These are phyloP conservation scores for Ceratopteris richardii DNA, from an alignment of 75 land plant genomes.

Conservation along the genomic window DNA sequence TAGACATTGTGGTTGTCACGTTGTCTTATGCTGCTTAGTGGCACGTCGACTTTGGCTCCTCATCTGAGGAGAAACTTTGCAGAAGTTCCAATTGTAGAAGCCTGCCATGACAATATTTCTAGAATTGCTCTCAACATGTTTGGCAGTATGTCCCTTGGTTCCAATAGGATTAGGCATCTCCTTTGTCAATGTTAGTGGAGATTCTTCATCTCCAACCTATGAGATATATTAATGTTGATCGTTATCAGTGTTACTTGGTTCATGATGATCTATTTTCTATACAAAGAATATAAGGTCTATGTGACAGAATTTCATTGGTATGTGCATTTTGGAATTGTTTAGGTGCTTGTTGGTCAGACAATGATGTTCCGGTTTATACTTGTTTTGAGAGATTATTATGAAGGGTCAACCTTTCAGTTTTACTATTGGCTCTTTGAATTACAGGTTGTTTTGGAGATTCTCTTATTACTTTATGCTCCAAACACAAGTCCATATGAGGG, in stretches of 20 bases:
- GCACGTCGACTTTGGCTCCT: constrained; percentile 53
- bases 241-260: constrained; percentile 65
- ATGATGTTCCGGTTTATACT: constrained; percentile 51
- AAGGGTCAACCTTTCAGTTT: constrained; percentile 1
- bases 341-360: constrained; percentile 67
- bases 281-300: constrained; percentile 63
- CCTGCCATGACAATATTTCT: constrained; percentile 32
- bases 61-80: constrained; percentile 29
- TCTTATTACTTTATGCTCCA: constrained; percentile 58
- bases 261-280: constrained; percentile 42
- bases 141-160: constrained; percentile 58
- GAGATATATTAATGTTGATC: constrained; percentile 68
- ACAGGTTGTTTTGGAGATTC: constrained; percentile 47
- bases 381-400: constrained; percentile 41
- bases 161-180: constrained; percentile 68
- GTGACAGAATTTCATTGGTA: constrained; percentile 68
- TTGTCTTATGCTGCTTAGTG: constrained; percentile 48
- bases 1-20: constrained; percentile 52
- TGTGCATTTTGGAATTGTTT: constrained; percentile 76
- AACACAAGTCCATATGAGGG: constrained; percentile 55
- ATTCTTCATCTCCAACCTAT: constrained; percentile 55
- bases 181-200: constrained; percentile 52
- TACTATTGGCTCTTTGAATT: constrained; percentile 4
- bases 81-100: constrained; percentile 21
- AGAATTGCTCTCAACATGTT: constrained; percentile 47